A percentile compares a stretch with the other conserved stretches of the same genome.
phyloP scores from a whole-genome alignment of 2,329 filamentous ascomycete genomes.

The Diaporthe ampelina region DNA sequence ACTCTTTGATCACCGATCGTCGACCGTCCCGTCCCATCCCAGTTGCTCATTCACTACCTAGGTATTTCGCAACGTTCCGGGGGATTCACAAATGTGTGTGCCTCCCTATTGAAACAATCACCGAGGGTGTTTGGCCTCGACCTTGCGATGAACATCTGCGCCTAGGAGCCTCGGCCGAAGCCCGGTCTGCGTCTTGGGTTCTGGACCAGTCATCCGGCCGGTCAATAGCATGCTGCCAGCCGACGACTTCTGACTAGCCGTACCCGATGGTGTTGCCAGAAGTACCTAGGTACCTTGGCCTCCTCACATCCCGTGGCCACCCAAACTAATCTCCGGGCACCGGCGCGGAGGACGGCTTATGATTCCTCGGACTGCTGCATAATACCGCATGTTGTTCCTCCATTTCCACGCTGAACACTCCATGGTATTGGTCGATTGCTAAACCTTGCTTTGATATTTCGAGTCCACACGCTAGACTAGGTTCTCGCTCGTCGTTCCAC shows the following conservation, averaged over 20 bases:
- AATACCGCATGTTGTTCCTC: not conserved
- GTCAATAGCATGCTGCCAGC: conserved; percentile 1
- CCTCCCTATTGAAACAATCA: conserved; percentile 7
- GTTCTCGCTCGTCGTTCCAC: not conserved
- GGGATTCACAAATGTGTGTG: too few species aligned
- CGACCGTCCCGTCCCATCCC: conserved; percentile 4
- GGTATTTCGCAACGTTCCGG: too few species aligned
- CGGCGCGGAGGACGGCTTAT: conserved; percentile 7
- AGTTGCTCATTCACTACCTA: too few species aligned
- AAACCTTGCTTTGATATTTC: not conserved
- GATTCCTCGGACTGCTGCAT: not conserved
- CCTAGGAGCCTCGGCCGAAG: not conserved
- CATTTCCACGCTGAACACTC: not conserved
- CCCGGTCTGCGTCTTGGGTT: not conserved
- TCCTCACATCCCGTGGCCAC: conserved; percentile 4
- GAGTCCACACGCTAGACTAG: not conserved
- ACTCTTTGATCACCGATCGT: conserved; percentile 13
- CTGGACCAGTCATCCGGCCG: not conserved
- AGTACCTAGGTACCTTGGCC: not conserved
- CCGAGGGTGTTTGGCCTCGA: not conserved
- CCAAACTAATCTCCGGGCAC: not conserved
- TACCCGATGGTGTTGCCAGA: not conserved
- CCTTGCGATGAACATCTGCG: not conserved
- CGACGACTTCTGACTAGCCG: not conserved
- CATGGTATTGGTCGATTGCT: not conserved